Evolutionary conservation across 179 eudicot species (phyloP), one percentile per base, ranked within the genome.

Genomic region (Camellia oleifera): DNA sequence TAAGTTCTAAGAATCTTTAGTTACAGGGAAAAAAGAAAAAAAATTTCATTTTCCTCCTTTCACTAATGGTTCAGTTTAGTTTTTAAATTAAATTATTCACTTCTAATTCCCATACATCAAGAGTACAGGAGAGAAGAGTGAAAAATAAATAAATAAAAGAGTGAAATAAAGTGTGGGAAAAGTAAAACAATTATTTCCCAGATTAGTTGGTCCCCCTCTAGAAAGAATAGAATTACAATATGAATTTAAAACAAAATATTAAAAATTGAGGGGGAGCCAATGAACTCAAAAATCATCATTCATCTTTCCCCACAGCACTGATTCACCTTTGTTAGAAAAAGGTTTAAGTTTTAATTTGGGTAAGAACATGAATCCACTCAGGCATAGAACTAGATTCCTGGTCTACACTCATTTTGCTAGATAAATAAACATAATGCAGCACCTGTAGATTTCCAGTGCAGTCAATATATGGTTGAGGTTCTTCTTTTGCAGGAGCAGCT

Each of bases 401-500:
- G 40, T 32, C 40, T 48, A 4, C 52, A 48, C 0, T 48, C 52
- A 48, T 48, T 48, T 67, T 66, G 50, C 61, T 40, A 54, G 60
- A 40, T 53, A 14, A n/a, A 61, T 61, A 17, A 44, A 74, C 56
- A 60, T 60, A 42, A 15, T 32, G 53, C 11, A 64, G 76, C 62
- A 96, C 99, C 99, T 96, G 97, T 83, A 96, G 83, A 88, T 89
- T 89, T 67, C 99, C 99, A n/a, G 97, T 94, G 91, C 98, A 94
- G 76, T 97, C 99, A 71, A 97, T 97, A 83, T 91, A 74, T 65
- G 86, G 90, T 81, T 89, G 92, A 76, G 92, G 91, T 65, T 93
- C 98, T 79, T 97, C 98, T 84, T 88, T 90, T 40, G 89, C 86
- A 63, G 98, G 92, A 80, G 88, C 89, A 69, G 97, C 88, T 92